Evolutionary conservation across 1,284 basidiomycete species (phyloP), one percentile per base, ranked within the genome.

Genomic region (Leccinum pachyderme): DNA sequence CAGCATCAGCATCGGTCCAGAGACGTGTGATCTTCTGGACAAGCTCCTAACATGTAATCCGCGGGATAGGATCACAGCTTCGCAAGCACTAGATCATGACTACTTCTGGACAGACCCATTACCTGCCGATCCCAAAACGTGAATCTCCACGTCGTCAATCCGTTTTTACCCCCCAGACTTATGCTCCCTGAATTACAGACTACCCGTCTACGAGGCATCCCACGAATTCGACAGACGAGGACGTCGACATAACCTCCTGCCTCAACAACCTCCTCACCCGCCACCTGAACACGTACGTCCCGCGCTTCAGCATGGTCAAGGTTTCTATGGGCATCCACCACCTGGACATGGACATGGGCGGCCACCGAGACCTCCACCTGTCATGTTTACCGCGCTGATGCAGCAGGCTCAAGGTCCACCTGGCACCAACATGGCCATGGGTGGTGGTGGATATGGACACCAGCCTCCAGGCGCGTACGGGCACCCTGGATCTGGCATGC

Each of bases 21-120:
- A 96, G 70, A 93, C 93, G 0, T 83, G 85, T 59, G 94, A 98
- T 72, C 84, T 99, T 52, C 69, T 98, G 55, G 97, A 99, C 72
- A 93, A 91, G 73, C 77, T 99, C 47, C 75, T 99, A 51, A 86
- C 85, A 6, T 95, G 95, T 71, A 93, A 98, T 71, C 96, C 97
- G 47, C 85, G 89, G 67, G 88, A 95, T 63, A 83, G 96, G 35
- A 83, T 98, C 57, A 97, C 96, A 8, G 97, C 97, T 8, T 73
- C 84, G 24, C 84, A 95, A 65, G 91, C 92, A 4, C 83, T 96
- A 60, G 85, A 89, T 59, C 94, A 97, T 67, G 86, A 93, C 50
- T 97, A 96, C 74, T 97, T 97, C 73, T 95, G 91, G 90, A 87
- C 84, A 0, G 86, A 91, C 59, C 92, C 92, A 0, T 64, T 91